Percentiles rank a stretch among this genome's conserved stretches.
phyloP scores from a whole-genome alignment of 23 red algal species.

The Gracilaria domingensis region DNA sequence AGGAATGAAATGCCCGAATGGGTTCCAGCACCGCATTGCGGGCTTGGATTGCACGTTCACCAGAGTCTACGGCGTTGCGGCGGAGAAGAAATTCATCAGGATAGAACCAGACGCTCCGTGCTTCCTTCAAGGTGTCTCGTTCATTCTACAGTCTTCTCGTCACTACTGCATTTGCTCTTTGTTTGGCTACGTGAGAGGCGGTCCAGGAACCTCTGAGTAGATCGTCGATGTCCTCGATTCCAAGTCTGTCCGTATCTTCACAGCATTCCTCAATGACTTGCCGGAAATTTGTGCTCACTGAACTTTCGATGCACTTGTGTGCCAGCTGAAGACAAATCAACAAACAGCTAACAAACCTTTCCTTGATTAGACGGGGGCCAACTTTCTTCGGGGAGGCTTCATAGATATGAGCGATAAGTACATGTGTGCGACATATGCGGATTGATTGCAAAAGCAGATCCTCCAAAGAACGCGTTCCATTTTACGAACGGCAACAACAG shows the following conservation, averaged over 20 bases:
- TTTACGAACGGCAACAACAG: conserved; percentile 94
- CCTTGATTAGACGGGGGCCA: too few species aligned
- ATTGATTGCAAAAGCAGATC: conserved; percentile 86
- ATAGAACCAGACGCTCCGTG: background rate
- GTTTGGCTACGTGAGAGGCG: conserved; percentile 37
- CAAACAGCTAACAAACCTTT: too few species aligned
- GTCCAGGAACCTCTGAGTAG: conserved; percentile 52
- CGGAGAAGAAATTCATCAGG: conserved; percentile 25
- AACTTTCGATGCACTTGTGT: conserved; percentile 56
- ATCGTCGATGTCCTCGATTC: conserved; percentile 78
- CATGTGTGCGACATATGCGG: conserved; percentile 91
- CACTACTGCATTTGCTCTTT: conserved; percentile 44
- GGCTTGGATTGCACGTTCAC: conserved; percentile 10
- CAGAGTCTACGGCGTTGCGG: conserved; percentile 19
- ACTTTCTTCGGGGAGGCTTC: conserved; percentile 9
- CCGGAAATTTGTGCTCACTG: background rate
- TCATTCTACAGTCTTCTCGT: conserved; percentile 21
- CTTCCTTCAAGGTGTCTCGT: background rate
- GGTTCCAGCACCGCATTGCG: conserved; percentile 40
- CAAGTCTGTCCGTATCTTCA: conserved; percentile 51
- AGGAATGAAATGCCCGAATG: conserved; percentile 33
- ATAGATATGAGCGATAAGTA: conserved; percentile 79
- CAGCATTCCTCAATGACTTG: conserved; percentile 34
- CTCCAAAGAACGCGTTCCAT: too few species aligned
- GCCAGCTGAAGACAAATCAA: too few species aligned